Evolutionary conservation across 2,329 filamentous ascomycete genomes (phyloP).

Genomic region (Fonsecaea multimorphosa): DNA sequence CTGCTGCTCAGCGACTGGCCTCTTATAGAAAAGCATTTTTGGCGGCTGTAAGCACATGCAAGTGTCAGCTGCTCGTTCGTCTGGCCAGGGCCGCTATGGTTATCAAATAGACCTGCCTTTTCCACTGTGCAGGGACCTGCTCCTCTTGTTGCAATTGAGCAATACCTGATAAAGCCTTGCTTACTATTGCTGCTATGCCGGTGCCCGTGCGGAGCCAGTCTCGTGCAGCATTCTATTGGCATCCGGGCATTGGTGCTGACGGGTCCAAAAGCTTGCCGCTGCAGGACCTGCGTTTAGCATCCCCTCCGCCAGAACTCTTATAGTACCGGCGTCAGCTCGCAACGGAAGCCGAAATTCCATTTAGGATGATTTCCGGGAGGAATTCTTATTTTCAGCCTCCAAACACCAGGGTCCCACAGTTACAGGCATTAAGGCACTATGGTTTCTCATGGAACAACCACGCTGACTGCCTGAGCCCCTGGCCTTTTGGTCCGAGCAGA

Average conservation of each 20-base stretch:
- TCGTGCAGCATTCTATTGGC: slow-evolving; percentile 8
- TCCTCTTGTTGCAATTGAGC: background rate
- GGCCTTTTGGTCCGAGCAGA: background rate
- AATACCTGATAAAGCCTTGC: slow-evolving; percentile 14
- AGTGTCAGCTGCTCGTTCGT: slow-evolving; percentile 4
- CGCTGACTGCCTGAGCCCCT: background rate
- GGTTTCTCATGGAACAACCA: background rate
- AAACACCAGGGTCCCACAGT: slow-evolving; percentile 3
- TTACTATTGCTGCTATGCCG: slow-evolving; percentile 13
- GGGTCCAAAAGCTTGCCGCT: background rate
- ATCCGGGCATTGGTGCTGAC: slow-evolving; percentile 14
- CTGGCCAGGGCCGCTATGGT: background rate
- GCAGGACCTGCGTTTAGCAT: background rate
- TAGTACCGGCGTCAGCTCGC: slow-evolving; percentile 15
- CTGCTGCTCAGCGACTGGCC: background rate
- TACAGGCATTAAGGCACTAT: background rate
- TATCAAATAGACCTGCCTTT: background rate
- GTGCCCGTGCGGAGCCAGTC: slow-evolving; percentile 3
- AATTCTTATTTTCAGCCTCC: slow-evolving; percentile 10
- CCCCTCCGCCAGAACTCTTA: background rate
- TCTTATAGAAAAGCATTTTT: background rate
- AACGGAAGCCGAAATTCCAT: slow-evolving; percentile 15
- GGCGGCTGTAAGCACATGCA: background rate
- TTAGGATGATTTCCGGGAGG: background rate
- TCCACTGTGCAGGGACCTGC: background rate